Evolutionary conservation across 345 rosid species (phyloP).

Genomic region (Hibiscus syriacus): DNA sequence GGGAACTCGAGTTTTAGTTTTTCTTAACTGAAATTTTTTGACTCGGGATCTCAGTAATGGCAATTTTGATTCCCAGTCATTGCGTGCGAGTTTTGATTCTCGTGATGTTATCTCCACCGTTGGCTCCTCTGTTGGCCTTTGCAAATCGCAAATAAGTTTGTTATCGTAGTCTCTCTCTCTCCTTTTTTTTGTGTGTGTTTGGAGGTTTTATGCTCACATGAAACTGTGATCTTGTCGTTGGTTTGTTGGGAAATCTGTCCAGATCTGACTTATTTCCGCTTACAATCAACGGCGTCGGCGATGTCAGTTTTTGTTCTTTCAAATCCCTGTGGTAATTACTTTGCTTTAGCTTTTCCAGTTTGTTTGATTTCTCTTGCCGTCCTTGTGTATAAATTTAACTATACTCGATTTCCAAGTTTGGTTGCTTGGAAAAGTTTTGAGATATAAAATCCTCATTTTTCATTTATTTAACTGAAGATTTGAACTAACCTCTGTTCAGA

Average conservation of each 20-base stretch:
- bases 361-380: not conserved
- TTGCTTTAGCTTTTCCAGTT: not conserved
- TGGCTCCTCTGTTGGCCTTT: constrained; percentile 35
- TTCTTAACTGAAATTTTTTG: constrained; percentile 9
- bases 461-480: not conserved
- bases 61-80: constrained; percentile 23
- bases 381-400: constrained; percentile 11
- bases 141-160: not conserved
- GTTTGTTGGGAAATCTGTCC: constrained; percentile 20
- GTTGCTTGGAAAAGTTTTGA: constrained; percentile 8
- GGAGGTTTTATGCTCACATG: constrained; percentile 17
- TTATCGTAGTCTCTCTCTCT: constrained; percentile 28
- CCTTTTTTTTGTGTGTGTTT: not conserved
- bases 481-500: not conserved
- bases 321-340: constrained; percentile 27
- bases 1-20: not conserved
- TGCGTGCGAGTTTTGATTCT: constrained; percentile 27
- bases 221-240: constrained; percentile 32
- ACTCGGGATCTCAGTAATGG: constrained; percentile 33
- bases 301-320: constrained; percentile 46
- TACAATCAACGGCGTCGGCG: constrained; percentile 35
- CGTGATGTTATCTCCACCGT: constrained; percentile 19
- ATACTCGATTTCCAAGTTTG: not conserved
- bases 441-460: not conserved
- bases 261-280: constrained; percentile 39